Evolutionary conservation across 139 green algal genomes (phyloP).

Genomic region (Dunaliella primolecta): DNA sequence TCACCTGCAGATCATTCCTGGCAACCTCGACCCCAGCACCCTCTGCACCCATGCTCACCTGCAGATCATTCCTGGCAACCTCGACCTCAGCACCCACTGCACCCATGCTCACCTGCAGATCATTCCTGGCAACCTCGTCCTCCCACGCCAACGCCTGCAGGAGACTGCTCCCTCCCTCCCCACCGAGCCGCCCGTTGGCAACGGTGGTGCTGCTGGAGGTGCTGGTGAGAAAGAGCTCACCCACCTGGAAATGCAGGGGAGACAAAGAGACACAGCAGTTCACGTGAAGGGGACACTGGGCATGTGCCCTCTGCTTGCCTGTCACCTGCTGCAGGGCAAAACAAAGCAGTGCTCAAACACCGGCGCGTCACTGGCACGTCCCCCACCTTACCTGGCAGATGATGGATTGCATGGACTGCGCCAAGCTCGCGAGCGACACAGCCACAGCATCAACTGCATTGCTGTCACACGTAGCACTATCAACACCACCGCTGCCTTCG

Average conservation of each 20-base stretch:
- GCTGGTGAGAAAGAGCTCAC: conserved; percentile 70
- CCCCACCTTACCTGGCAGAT: conserved; percentile 44
- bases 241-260: conserved; percentile 52
- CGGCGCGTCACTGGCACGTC: too few species aligned
- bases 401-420: conserved; percentile 48
- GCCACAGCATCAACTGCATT: background rate
- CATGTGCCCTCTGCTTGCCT: too few species aligned
- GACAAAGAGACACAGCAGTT: too few species aligned
- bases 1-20: too few species aligned
- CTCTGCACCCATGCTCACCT: too few species aligned
- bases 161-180: conserved; percentile 37
- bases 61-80: too few species aligned
- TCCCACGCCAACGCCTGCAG: conserved; percentile 46
- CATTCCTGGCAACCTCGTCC: conserved; percentile 29
- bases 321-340: too few species aligned
- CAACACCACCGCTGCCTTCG: background rate
- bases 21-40: too few species aligned
- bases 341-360: too few species aligned
- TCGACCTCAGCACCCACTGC: too few species aligned
- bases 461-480: background rate
- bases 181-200: conserved; percentile 5
- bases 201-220: too few species aligned
- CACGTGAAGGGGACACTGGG: too few species aligned
- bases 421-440: conserved; percentile 28
- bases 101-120: background rate